A percentile compares a stretch with the other conserved stretches of the same genome.
These are phyloP conservation scores for Adansonia rubrostipa DNA, from an alignment of 441 rosid species.

Conservation along the genomic window DNA sequence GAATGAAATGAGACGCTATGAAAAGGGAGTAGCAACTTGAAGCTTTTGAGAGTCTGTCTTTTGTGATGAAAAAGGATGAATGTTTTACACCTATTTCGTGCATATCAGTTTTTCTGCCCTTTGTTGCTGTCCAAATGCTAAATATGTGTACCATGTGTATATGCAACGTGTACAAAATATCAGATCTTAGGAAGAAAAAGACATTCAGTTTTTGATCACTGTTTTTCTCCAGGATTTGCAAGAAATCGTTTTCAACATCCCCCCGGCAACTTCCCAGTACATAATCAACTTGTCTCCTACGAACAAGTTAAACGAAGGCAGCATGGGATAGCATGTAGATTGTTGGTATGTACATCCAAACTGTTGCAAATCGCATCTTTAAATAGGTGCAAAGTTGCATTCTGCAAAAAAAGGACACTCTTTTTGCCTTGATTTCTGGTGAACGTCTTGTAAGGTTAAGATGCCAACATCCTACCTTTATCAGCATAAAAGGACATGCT, in stretches of 20 bases:
- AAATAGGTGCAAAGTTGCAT: conserved; percentile 3
- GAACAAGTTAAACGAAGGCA: conserved; percentile 21
- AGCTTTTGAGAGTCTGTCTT: neutral
- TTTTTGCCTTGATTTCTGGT: conserved; percentile 33
- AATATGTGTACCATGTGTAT: neutral
- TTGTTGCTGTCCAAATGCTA: neutral
- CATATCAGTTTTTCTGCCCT: neutral
- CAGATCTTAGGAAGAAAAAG: conserved; percentile 1
- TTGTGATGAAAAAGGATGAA: neutral
- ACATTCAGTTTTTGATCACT: conserved; percentile 16
- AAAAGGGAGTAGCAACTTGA: neutral
- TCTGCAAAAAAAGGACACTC: neutral
- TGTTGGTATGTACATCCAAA: conserved; percentile 3
- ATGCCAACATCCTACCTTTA: neutral
- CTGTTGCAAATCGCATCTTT: conserved; percentile 2
- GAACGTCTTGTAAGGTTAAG: conserved; percentile 23
- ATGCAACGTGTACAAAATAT: neutral
- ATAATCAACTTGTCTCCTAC: conserved; percentile 22
- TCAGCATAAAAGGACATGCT: conserved; percentile 13
- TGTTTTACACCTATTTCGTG: neutral
- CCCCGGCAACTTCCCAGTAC: neutral
- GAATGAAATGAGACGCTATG: neutral
- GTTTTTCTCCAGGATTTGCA: conserved; percentile 18
- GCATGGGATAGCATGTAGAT: conserved; percentile 36
- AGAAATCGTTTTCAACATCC: conserved; percentile 18